phyloP scores from a whole-genome alignment of 495 filamentous ascomycete species.

The Pseudoneurospora amorphoporcata region DNA sequence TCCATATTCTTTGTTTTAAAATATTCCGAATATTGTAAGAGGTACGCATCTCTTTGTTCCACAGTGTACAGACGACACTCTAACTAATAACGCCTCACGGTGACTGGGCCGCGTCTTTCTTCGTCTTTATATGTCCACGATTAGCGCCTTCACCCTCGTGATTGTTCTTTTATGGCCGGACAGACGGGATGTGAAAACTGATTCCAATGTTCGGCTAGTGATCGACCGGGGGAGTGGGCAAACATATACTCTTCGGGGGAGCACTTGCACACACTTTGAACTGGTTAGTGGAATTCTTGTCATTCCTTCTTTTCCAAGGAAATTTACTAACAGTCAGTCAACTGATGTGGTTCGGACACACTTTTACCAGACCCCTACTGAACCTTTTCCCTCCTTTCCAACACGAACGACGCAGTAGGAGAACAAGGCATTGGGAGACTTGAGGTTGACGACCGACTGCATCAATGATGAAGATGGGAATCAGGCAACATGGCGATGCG shows the following conservation, averaged over 20 bases:
- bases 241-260: background rate
- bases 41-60: background rate
- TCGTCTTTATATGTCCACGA: background rate
- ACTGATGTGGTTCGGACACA: background rate
- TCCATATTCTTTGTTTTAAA: background rate
- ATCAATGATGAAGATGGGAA: background rate
- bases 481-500: background rate
- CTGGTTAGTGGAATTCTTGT: background rate
- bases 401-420: background rate
- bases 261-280: background rate
- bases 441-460: background rate
- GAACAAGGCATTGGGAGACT: background rate
- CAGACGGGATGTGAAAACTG: background rate
- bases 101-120: background rate
- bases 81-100: background rate
- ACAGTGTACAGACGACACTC: background rate
- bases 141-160: background rate
- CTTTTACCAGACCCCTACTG: background rate
- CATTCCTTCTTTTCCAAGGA: background rate
- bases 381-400: background rate
- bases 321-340: background rate
- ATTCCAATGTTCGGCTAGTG: background rate
- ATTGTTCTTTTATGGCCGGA: background rate
- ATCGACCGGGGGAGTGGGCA: background rate
- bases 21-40: background rate